Percentiles rank a stretch among this genome's conserved stretches.
Evolutionary conservation across 768 basidiomycete species (phyloP).

Genomic region (Podaxis carcinomalis): DNA sequence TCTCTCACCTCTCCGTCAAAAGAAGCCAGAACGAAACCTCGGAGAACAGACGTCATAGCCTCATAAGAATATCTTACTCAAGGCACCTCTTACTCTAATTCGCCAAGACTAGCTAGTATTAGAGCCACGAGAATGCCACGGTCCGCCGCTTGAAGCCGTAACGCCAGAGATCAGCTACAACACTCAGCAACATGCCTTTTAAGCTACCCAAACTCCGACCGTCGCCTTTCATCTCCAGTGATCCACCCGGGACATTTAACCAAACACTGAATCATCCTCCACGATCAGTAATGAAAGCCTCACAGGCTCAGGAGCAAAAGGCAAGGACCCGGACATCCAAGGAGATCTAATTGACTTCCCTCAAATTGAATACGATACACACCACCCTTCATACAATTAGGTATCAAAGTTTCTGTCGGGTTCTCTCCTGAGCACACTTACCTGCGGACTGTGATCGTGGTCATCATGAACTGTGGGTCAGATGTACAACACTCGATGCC

Average conservation of each 20-base stretch:
- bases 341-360: not conserved
- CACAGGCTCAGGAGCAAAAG: not conserved
- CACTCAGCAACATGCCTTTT: conserved; percentile 1
- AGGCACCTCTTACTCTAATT: not conserved
- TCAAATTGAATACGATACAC: not conserved
- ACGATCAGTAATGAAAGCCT: not conserved
- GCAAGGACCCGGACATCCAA: not conserved
- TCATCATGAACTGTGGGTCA: not conserved
- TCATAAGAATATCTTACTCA: not conserved
- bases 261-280: not conserved
- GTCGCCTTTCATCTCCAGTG: not conserved
- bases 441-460: not conserved
- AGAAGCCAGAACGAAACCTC: not conserved
- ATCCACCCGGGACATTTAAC: not conserved
- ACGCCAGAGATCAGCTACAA: not conserved
- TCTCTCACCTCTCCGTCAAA: not conserved
- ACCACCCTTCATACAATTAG: not conserved
- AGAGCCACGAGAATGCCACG: conserved; percentile 5
- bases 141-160: not conserved
- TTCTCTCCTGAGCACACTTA: not conserved
- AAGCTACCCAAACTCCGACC: not conserved
- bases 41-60: not conserved
- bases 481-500: not conserved
- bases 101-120: not conserved
- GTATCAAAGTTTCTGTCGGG: not conserved